phyloP scores from a whole-genome alignment of 306 rosid species.

The Medicago ruthenica region DNA sequence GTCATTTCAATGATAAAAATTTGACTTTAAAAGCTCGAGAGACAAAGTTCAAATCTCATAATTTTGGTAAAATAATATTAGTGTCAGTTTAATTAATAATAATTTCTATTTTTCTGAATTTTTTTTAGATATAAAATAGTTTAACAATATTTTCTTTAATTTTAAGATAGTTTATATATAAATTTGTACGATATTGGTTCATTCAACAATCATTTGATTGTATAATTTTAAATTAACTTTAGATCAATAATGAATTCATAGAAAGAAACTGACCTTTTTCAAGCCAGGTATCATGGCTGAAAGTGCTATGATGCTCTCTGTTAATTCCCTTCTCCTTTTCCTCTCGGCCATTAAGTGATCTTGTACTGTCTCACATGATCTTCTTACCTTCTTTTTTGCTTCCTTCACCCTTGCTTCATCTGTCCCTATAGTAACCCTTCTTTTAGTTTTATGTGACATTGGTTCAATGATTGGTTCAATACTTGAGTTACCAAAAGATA shows the following conservation, averaged over 20 bases:
- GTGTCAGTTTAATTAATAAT: no score
- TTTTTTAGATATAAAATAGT: no score
- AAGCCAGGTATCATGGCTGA: slow-evolving; percentile 49
- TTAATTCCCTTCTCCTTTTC: slow-evolving; percentile 43
- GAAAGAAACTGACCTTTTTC: slow-evolving; percentile 40
- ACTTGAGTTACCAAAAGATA: slow-evolving; percentile 36
- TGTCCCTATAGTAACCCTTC: not conserved
- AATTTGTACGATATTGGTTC: no score
- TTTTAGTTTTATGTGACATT: slow-evolving; percentile 7
- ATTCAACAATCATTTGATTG: no score
- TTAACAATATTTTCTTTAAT: no score
- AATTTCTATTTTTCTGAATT: no score
- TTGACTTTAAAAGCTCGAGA: no score
- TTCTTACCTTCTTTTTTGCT: slow-evolving; percentile 22
- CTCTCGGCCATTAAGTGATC: slow-evolving; percentile 47
- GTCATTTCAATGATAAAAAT: no score
- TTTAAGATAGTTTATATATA: no score
- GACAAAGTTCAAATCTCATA: no score
- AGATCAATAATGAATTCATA: not conserved
- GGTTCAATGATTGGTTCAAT: slow-evolving; percentile 8
- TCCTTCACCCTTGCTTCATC: not conserved
- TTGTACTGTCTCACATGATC: slow-evolving; percentile 1
- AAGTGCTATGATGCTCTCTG: slow-evolving; percentile 38
- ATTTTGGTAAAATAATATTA: no score
- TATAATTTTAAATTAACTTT: no score